phyloP scores from a whole-genome alignment of 768 basidiomycete genomes.

The Leccinum subgranulosum region DNA sequence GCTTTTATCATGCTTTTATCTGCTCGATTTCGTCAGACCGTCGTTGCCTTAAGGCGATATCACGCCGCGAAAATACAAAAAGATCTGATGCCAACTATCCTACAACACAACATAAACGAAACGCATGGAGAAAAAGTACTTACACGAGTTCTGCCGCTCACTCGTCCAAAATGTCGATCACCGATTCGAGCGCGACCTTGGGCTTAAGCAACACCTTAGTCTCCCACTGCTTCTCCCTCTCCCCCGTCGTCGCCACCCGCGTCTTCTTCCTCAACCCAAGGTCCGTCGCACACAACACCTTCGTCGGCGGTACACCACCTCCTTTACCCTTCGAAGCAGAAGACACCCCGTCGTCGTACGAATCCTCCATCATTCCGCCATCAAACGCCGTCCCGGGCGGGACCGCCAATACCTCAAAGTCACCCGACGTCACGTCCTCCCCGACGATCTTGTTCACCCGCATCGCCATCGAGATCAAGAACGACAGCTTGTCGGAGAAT shows the following conservation, averaged over 20 bases:
- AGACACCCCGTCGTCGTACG: slow-evolving; percentile 26
- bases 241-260: slow-evolving; percentile 21
- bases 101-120: background rate
- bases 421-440: slow-evolving; percentile 31
- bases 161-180: slow-evolving; percentile 34
- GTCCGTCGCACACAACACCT: slow-evolving; percentile 37
- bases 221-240: slow-evolving; percentile 31
- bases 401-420: slow-evolving; percentile 30
- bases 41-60: too few species aligned
- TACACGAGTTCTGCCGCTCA: slow-evolving; percentile 9
- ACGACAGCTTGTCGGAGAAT: slow-evolving; percentile 42
- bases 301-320: background rate
- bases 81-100: too few species aligned
- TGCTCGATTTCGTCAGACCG: too few species aligned
- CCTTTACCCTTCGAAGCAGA: slow-evolving; percentile 5
- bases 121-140: background rate
- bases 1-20: too few species aligned
- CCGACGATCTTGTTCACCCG: slow-evolving; percentile 41
- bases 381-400: slow-evolving; percentile 26
- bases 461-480: slow-evolving; percentile 44
- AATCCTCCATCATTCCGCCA: slow-evolving; percentile 28
- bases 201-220: slow-evolving; percentile 35
- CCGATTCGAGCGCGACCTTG: slow-evolving; percentile 38
- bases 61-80: too few species aligned
- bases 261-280: slow-evolving; percentile 34